A percentile compares a stretch with the other conserved stretches of the same genome.
These are phyloP conservation scores for Vinca minor DNA, from an alignment of 257 asterid genomes.

Conservation along the genomic window DNA sequence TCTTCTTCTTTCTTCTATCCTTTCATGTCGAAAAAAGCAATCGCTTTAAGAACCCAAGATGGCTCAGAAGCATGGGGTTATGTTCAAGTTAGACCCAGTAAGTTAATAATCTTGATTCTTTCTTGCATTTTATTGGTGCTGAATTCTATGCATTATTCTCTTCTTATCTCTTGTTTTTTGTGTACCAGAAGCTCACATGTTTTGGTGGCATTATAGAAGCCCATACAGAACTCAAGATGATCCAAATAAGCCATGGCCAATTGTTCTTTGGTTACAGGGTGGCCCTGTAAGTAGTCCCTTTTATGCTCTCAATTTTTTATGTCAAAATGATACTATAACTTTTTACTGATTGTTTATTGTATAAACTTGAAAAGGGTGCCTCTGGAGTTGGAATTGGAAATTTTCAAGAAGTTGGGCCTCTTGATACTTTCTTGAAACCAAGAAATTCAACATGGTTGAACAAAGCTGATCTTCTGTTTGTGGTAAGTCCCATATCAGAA, in stretches of 20 bases:
- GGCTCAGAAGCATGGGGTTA: constrained; percentile 92
- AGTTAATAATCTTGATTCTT: no score
- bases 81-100: constrained; percentile 93
- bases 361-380: constrained; percentile 49
- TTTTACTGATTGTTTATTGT: background rate
- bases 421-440: constrained; percentile 61
- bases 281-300: constrained; percentile 79
- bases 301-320: background rate
- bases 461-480: constrained; percentile 88
- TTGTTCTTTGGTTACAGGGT: constrained; percentile 96
- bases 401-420: constrained; percentile 85
- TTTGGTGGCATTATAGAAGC: constrained; percentile 92
- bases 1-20: constrained; percentile 18
- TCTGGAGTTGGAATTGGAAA: constrained; percentile 94
- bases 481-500: constrained; percentile 37
- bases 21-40: constrained; percentile 29
- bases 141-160: background rate
- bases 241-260: constrained; percentile 87
- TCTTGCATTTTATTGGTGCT: background rate
- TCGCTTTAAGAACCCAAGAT: constrained; percentile 44
- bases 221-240: constrained; percentile 64
- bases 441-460: constrained; percentile 85
- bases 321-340: background rate
- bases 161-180: no score
- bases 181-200: constrained; percentile 85